These are phyloP conservation scores for Gossypium lobatum DNA, from an alignment of 441 rosid species.

Conservation along the genomic window DNA sequence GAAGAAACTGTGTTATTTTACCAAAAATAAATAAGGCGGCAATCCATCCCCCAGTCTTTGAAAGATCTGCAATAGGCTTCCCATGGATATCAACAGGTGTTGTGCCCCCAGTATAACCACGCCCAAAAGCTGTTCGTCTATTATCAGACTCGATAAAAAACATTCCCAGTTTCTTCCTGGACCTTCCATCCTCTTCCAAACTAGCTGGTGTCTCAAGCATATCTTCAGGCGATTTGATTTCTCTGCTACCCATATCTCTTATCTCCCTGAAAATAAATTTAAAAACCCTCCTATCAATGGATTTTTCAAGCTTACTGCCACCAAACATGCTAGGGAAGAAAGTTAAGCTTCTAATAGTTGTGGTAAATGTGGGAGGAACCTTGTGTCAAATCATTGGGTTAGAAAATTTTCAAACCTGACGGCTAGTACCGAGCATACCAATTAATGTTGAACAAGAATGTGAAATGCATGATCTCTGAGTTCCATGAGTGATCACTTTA, in stretches of 20 bases:
- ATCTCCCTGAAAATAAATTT: conserved; percentile 15
- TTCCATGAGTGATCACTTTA: neutral
- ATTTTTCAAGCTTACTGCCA: neutral
- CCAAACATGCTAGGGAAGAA: neutral
- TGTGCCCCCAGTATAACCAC: conserved; percentile 81
- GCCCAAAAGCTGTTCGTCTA: conserved; percentile 69
- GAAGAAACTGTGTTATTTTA: conserved; percentile 12
- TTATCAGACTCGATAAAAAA: conserved; percentile 81
- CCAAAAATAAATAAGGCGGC: conserved; percentile 93
- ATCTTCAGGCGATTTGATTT: conserved; percentile 60
- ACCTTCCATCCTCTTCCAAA: conserved; percentile 19
- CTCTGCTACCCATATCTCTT: conserved; percentile 43
- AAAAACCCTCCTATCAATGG: neutral
- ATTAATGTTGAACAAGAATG: conserved; percentile 1
- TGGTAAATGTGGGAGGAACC: neutral
- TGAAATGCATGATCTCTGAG: conserved; percentile 8
- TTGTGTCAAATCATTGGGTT: neutral
- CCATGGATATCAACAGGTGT: conserved; percentile 78
- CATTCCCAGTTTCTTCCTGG: conserved; percentile 62
- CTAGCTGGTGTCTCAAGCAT: conserved; percentile 31
- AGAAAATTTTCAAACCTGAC: neutral
- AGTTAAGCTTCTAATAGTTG: neutral
- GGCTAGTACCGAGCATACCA: neutral
- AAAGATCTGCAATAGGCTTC: conserved; percentile 75
- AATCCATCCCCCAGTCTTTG: conserved; percentile 88